These are phyloP conservation scores for Zasmidium angulare DNA, from an alignment of 2,329 filamentous ascomycete genomes.

Conservation along the genomic window DNA sequence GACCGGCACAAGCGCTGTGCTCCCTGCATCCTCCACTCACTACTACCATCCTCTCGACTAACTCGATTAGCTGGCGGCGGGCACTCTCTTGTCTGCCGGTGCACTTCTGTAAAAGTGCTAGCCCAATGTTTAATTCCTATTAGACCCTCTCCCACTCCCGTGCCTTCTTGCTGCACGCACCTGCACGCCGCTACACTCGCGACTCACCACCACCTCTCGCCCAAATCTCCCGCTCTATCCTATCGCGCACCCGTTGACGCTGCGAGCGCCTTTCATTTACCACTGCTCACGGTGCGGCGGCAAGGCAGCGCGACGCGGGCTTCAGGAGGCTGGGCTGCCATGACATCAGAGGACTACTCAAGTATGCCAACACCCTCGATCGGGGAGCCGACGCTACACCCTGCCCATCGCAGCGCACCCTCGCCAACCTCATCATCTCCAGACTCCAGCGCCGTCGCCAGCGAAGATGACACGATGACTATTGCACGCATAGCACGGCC, in stretches of 20 bases:
- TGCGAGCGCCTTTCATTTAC: too few species aligned
- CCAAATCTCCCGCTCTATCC: too few species aligned
- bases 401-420: constrained; percentile 7
- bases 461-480: constrained; percentile 31
- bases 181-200: background rate
- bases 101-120: background rate
- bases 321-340: constrained; percentile 5
- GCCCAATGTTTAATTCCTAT: constrained; percentile 2
- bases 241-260: too few species aligned
- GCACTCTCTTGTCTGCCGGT: background rate
- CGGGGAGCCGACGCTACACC: constrained; percentile 21
- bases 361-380: constrained; percentile 22
- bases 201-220: too few species aligned
- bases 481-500: constrained; percentile 51
- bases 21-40: constrained; percentile 3
- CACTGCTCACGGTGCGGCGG: background rate
- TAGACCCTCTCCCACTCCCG: constrained; percentile 8
- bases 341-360: constrained; percentile 20
- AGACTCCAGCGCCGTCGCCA: constrained; percentile 33
- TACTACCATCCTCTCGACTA: background rate
- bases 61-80: background rate
- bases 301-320: background rate
- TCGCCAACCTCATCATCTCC: constrained; percentile 28
- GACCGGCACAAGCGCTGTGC: too few species aligned
- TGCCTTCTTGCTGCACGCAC: background rate